Base-by-base conservation (phyloP, 208 protist species). In the Trypanosomatidae sp. region DNA sequence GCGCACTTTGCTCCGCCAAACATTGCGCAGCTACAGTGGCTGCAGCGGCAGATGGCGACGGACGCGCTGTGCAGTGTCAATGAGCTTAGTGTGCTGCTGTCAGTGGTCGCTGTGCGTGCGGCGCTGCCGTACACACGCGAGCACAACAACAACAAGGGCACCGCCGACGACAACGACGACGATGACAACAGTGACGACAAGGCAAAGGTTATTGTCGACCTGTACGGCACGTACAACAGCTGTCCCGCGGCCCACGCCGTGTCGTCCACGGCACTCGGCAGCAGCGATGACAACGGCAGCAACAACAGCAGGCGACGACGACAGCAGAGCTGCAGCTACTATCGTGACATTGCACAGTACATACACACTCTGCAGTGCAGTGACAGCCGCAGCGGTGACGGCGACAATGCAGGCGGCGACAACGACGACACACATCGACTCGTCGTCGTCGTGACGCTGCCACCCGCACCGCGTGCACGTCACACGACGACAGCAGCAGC, bases 11-110 rank as follows among this genome's bases (percentile, higher is more conserved):
- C 11, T n/a, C 55, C 71, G 20, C 69, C 72, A 13, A 69, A 62
- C 6, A 43, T 87, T 19, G 66, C 46, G 2, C 73, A 90, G 41
- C 44, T 73, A 6, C 70, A 83, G 38, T 91, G 82, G 78, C 60
- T 91, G 41, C 82, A 91, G 67, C 70, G 82, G 6, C 72, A 88
- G 38, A 56, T 91, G 2, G 74, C 77, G 16, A 55, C 67, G 4
- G 59, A 61, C 32, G 47, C 61, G n/a, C 47, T 87, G 13, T 38
- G 73, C 21, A 56, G 62, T 26, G 60, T 74, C n/a, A 71, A 88
- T 44, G 22, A 53, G 7, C 48, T 88, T n/a, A 66, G 65, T 1
- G 43, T 62, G 4, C 35, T 54, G 7, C 27, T 82, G 22, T 48
- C 64, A 0, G 3, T 71, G 6, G 30, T 76, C 4, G 56, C 63